Base-by-base conservation (phyloP, 306 rosid genomes). In the Casuarina equisetifolia region DNA sequence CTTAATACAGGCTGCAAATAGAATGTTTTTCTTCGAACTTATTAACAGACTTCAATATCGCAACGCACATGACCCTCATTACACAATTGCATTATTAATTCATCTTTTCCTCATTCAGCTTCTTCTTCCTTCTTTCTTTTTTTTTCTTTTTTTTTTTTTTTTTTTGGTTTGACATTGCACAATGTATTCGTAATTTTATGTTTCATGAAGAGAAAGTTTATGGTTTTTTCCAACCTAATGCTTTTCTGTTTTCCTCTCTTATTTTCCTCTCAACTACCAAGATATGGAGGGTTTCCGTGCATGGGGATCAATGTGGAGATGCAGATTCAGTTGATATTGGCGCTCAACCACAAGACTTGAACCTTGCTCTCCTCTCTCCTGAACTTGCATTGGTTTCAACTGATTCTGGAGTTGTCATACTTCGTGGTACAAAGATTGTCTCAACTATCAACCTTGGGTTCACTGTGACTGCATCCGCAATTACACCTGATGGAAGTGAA, bases 401-500 rank as follows among this genome's bases (percentile, higher is more conserved):
- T 80, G 98, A 92, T 78, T 83, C 92, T 3, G 97, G 98, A 67
- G 93, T 90, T 83, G 92, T 92, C 83, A 44, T 95, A 84, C 90
- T 95, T 62, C 87, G 85, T 36, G 97, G 98, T 17, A 81, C 93
- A 70, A 87, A 84, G 68, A 44, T 91, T 69, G 86, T 92, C 79
- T 92, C 97, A 80, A 89, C 96, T 78, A 75, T 87, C 54, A 82
- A 82, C 89, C 98, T 95, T 73, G 97, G 97, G 44, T 95, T 95
- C 84, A 67, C 86, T 63, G 98, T 88, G 73, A 86, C 97, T 6
- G 97, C 98, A 74, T 91, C 92, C 75, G 88, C 83, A 54, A 82
- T 95, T 80, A 80, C 98, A 20, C 96, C 97, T 44, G 97, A 95
- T 89, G 97, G 97, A 82, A 88, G 84, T 82, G 98, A 95, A 86